phyloP scores from a whole-genome alignment of 345 rosid genomes.

The Rubroshorea leprosula region DNA sequence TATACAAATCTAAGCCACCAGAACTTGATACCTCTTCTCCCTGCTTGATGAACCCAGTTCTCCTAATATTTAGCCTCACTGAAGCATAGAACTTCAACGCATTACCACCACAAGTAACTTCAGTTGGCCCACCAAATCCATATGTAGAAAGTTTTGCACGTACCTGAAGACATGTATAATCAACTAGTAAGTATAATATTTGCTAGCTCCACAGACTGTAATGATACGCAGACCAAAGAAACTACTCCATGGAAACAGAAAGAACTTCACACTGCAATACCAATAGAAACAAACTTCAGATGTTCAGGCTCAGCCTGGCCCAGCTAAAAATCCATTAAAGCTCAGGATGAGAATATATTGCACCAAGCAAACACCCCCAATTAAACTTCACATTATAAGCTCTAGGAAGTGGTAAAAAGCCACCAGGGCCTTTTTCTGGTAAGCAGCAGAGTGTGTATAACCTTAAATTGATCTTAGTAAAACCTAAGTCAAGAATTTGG shows the following conservation, averaged over 20 bases:
- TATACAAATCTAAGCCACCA: neutral
- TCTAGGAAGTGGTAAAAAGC: too few species aligned
- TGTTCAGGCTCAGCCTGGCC: too few species aligned
- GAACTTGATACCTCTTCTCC: slow-evolving; percentile 70
- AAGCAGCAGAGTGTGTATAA: too few species aligned
- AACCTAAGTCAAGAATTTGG: too few species aligned
- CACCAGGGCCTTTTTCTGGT: too few species aligned
- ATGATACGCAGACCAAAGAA: too few species aligned
- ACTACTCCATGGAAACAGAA: neutral
- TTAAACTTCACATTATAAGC: too few species aligned
- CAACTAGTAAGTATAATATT: neutral
- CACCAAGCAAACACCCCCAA: too few species aligned
- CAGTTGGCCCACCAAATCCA: slow-evolving; percentile 90
- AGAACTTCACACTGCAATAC: neutral
- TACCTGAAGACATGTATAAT: slow-evolving; percentile 40
- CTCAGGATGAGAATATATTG: too few species aligned
- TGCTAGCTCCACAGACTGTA: too few species aligned
- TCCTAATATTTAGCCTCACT: slow-evolving; percentile 69
- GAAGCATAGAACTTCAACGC: slow-evolving; percentile 98
- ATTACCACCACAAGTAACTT: slow-evolving; percentile 98
- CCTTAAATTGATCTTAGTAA: too few species aligned
- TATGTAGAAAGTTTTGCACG: slow-evolving; percentile 87
- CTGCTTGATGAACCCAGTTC: slow-evolving; percentile 69
- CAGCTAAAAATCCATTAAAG: too few species aligned
- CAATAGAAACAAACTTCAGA: neutral